A percentile compares a stretch with the other conserved stretches of the same genome.
These are phyloP conservation scores for Globisporangium perplexum DNA, from an alignment of 352 stramenopile species.

Conservation along the genomic window DNA sequence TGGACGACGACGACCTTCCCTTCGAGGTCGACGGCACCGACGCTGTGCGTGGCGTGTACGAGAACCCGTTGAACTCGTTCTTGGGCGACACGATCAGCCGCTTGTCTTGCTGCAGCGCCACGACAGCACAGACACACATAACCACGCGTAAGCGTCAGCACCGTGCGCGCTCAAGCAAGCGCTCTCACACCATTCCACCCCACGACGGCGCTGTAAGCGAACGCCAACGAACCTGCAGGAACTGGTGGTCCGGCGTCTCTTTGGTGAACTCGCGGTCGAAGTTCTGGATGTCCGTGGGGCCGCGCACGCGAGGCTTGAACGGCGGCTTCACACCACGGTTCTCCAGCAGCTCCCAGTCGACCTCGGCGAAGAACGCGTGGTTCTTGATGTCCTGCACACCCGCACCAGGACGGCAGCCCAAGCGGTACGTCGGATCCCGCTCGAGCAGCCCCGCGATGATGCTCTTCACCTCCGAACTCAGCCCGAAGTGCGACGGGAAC, in stretches of 20 bases:
- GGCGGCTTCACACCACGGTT: constrained; percentile 68
- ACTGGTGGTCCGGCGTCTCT: constrained; percentile 69
- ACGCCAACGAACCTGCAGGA: constrained; percentile 41
- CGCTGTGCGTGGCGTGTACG: constrained; percentile 47
- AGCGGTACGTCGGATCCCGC: constrained; percentile 58
- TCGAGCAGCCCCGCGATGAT: constrained; percentile 75
- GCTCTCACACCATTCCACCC: constrained; percentile 3
- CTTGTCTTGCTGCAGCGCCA: constrained; percentile 52
- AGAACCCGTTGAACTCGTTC: constrained; percentile 86
- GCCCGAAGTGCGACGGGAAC: constrained; percentile 79
- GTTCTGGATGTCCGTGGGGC: constrained; percentile 82
- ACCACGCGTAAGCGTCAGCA: too few species aligned
- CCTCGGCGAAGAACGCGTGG: constrained; percentile 75
- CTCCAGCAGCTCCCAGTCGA: constrained; percentile 76
- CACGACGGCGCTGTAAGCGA: background rate
- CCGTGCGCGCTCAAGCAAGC: too few species aligned
- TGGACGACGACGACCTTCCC: constrained; percentile 15
- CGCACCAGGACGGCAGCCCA: constrained; percentile 59
- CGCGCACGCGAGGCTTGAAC: constrained; percentile 81
- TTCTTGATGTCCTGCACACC: constrained; percentile 72
- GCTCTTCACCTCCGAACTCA: constrained; percentile 71
- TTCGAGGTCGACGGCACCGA: constrained; percentile 14
- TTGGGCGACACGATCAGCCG: constrained; percentile 66
- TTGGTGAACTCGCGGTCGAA: constrained; percentile 88
- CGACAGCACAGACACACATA: constrained; percentile 4